phyloP scores from a whole-genome alignment of 371 early-diverging fungal species.

The Mortierella sp. region DNA sequence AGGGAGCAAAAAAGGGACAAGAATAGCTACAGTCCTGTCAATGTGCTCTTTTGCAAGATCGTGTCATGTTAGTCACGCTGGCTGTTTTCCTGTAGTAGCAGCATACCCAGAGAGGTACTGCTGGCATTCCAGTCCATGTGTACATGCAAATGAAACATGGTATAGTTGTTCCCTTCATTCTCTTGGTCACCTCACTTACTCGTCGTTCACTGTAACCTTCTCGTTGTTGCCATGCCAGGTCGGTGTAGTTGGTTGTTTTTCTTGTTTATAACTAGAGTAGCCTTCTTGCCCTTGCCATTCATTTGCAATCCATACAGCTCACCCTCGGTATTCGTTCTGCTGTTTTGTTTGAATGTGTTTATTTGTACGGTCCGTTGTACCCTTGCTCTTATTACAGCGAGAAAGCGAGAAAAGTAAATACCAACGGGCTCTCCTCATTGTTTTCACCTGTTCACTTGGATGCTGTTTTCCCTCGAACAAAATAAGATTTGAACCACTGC shows the following conservation, averaged over 20 bases:
- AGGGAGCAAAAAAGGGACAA: too few species aligned
- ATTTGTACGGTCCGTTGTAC: not conserved
- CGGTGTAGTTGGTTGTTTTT: not conserved
- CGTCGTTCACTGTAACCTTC: not conserved
- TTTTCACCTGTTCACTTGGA: not conserved
- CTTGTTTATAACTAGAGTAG: not conserved
- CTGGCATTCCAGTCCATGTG: not conserved
- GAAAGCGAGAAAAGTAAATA: too few species aligned
- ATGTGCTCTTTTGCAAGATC: not conserved
- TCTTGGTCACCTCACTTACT: not conserved
- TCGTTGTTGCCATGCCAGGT: not conserved
- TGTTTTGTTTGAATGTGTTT: not conserved
- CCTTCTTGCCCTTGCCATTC: not conserved
- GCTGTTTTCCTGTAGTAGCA: not conserved
- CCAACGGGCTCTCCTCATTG: not conserved
- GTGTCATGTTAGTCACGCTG: not conserved
- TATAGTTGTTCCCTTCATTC: not conserved
- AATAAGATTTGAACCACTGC: slow-evolving; percentile 11
- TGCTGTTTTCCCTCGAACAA: not conserved
- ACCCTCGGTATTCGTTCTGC: not conserved
- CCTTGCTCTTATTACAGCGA: not conserved
- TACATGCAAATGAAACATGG: not conserved
- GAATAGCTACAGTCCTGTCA: not conserved
- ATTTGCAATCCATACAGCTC: not conserved
- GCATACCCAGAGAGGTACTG: not conserved